Evolutionary conservation across 1,284 basidiomycete genomes (phyloP), one percentile per base, ranked within the genome.

Genomic region (Xerocomus nothofagi): DNA sequence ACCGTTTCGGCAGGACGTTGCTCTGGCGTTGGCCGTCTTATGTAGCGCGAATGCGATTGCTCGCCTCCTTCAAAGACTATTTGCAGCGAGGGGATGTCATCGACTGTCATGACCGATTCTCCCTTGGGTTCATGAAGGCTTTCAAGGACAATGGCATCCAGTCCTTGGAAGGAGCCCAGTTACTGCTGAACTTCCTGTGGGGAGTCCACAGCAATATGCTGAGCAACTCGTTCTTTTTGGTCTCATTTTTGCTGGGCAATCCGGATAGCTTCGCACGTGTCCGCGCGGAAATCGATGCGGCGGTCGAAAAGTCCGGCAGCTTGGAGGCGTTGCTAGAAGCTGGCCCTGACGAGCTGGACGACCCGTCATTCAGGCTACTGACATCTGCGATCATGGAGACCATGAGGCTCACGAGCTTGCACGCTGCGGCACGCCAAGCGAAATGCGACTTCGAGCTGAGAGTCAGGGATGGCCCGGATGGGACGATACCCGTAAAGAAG

Each of bases 371-470:
- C 32, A 6, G 14, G n/a, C 23, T 67, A 0, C 24, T 67, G n/a
- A 65, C 62, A 2, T 67, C 62, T 7, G 61, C 59, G 1, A 45
- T 65, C 40, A 63, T 66, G 60, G 64, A 66, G 46, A 67, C 63
- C 8, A 39, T 63, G 50, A 49, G 64, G 29, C 40, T 67, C 14
- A 61, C 54, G 0, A 40, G 36, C 0, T 36, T 66, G 47, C 51
- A 61, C 14, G 47, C 50, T 0, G 55, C 51, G 1, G 38, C 59
- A 29, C 55, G 52, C 8, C 36, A 53, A 30, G 64, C 60, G 9
- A 44, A 3, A 6, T 24, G 52, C 27, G 53, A 67, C 51, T 55
- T 63, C 36, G 52, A 55, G 20, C 44, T 63, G 17, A 47, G 1
- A 45, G 42, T 53, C n/a, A 34, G 38, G 21, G 48, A 50, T 8